Conservation (phyloP, 2,329 filamentous ascomycete species). For the Cucurbitaria berberidis region DNA sequence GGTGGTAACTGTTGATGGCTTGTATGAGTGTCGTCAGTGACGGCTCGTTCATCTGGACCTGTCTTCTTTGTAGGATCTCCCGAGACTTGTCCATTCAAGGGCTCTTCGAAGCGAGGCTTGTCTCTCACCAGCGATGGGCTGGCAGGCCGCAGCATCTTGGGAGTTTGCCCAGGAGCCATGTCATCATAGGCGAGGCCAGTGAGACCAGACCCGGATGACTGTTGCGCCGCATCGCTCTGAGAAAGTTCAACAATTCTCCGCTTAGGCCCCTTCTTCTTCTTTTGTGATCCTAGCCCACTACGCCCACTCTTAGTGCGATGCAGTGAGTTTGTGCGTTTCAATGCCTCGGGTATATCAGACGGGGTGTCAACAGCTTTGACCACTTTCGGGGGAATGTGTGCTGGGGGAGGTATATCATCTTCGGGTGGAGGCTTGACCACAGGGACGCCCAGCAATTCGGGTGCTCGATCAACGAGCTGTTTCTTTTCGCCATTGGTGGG, state of each 20-base stretch:
- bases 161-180: conserved; percentile 24
- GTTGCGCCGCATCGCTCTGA: conserved; percentile 50
- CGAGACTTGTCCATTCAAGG: conserved; percentile 22
- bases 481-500: conserved; percentile 87
- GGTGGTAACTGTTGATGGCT: conserved; percentile 39
- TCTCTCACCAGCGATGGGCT: conserved; percentile 17
- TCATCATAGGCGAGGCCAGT: conserved; percentile 39
- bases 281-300: conserved; percentile 56
- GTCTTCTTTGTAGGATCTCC: conserved; percentile 42
- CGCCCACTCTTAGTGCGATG: conserved; percentile 46
- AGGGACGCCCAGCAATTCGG: conserved; percentile 76
- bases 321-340: conserved; percentile 35
- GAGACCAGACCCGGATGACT: conserved; percentile 32
- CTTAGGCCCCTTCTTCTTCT: conserved; percentile 64
- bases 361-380: conserved; percentile 34
- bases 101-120: conserved; percentile 38
- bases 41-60: conserved; percentile 25
- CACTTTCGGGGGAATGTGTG: conserved; percentile 65
- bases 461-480: conserved; percentile 79
- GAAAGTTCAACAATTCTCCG: conserved; percentile 65
- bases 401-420: conserved; percentile 64
- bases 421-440: conserved; percentile 73
- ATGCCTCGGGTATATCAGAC: conserved; percentile 20
- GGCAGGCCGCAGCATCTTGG: conserved; percentile 21
- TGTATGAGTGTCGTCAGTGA: conserved; percentile 27